Evolutionary conservation across 768 basidiomycete species (phyloP), one percentile per base, ranked within the genome.

Genomic region (Mycena galericulata): DNA sequence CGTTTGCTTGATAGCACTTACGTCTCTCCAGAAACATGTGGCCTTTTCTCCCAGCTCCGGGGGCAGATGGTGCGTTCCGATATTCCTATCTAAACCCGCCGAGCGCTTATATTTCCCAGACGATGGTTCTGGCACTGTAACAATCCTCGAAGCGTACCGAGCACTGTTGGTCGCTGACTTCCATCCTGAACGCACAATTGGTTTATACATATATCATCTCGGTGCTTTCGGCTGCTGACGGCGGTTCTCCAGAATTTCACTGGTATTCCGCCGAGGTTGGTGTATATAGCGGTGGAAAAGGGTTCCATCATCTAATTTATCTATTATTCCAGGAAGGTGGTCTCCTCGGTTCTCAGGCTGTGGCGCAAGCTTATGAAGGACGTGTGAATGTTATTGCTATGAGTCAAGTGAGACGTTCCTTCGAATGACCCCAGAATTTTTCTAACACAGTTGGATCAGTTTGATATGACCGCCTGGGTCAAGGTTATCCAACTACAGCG

Each of bases 381-480:
- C 85, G 86, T 64, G 86, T 87, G 60, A 89, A 92, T 73, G 92
- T 95, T 68, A 79, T 91, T 71, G 93, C 91, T 55, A 95, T 95
- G 93, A 90, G 90, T 75, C 94, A 95, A 85, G 92, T 93, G 78
- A 45, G 72, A 65, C 24, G 43, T 26, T 62, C 34, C n/a, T 36
- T 26, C 20, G 27, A 18, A 12, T 51, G 30, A 65, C 41, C 55
- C 61, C 64, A 62, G 36, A 40, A 6, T 14, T 36, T 36, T 71
- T 32, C 63, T 76, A 66, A 73, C 60, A 38, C 53, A n/a, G 45
- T 41, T 65, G 62, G 24, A 38, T 41, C 60, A 94, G 92, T 93
- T 92, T 75, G 94, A 95, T 77, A 95, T 95, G 94, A 96, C 94
- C 24, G 94, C 94, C 62, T 98, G 95, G 95, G 93, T 97, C 68